phyloP scores from a whole-genome alignment of 179 eudicot species.

The Beta corolliflora region DNA sequence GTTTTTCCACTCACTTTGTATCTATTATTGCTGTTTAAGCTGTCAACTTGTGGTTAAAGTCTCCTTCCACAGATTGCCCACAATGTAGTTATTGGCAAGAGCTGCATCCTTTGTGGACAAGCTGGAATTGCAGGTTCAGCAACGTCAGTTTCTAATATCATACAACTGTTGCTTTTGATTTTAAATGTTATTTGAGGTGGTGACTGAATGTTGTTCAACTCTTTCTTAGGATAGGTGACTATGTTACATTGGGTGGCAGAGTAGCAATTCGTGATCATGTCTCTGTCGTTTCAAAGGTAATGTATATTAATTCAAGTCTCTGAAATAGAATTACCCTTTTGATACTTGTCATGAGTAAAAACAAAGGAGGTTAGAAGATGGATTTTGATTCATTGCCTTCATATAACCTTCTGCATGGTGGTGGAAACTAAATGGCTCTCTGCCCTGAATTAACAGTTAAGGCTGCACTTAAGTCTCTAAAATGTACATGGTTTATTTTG shows the following conservation, averaged over 20 bases:
- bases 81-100: conserved; percentile 76
- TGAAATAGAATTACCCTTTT: neutral
- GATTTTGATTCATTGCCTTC: neutral
- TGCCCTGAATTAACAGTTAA: too few species aligned
- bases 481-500: too few species aligned
- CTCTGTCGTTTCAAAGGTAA: conserved; percentile 75
- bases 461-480: too few species aligned
- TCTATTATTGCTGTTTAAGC: conserved; percentile 13
- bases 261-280: conserved; percentile 90
- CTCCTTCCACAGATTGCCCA: conserved; percentile 73
- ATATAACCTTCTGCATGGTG: neutral
- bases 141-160: conserved; percentile 44
- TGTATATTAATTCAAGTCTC: neutral
- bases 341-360: neutral
- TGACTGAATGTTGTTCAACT: conserved; percentile 12
- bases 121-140: conserved; percentile 96
- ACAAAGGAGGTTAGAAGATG: neutral
- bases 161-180: neutral
- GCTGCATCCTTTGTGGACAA: conserved; percentile 85
- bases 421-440: neutral
- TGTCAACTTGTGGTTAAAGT: neutral
- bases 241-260: conserved; percentile 84
- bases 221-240: conserved; percentile 68
- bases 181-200: neutral
- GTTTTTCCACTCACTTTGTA: conserved; percentile 28